Evolutionary conservation across 2,329 filamentous ascomycete species (phyloP).

Genomic region (Fusarium veterinarium): DNA sequence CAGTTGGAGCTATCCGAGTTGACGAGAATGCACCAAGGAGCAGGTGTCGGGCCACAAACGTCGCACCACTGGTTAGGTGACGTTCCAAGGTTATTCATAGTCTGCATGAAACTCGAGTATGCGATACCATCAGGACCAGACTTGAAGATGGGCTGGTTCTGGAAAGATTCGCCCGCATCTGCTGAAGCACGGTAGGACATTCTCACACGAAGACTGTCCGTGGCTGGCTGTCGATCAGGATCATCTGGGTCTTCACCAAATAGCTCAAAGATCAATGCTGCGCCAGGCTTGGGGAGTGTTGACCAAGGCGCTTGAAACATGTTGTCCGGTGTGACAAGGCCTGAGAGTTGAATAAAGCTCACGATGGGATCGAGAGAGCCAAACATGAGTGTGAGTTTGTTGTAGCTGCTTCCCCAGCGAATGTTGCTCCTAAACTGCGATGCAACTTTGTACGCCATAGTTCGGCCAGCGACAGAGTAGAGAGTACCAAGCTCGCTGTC

Average conservation of each 20-base stretch:
- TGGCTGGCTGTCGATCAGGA: slow-evolving; percentile 42
- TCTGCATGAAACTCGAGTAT: slow-evolving; percentile 53
- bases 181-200: slow-evolving; percentile 67
- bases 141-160: slow-evolving; percentile 55
- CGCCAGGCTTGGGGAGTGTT: slow-evolving; percentile 73
- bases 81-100: slow-evolving; percentile 53
- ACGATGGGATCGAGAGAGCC: slow-evolving; percentile 66
- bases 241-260: slow-evolving; percentile 46
- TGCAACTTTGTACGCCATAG: slow-evolving; percentile 59
- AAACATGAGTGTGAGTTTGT: slow-evolving; percentile 65
- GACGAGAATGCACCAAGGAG: slow-evolving; percentile 53
- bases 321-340: slow-evolving; percentile 62
- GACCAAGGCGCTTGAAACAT: slow-evolving; percentile 55
- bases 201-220: slow-evolving; percentile 61
- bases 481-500: slow-evolving; percentile 51
- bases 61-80: slow-evolving; percentile 57
- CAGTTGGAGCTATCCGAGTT: not conserved
- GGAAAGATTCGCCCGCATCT: slow-evolving; percentile 49
- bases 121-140: slow-evolving; percentile 51
- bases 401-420: slow-evolving; percentile 50
- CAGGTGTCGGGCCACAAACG: slow-evolving; percentile 50
- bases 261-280: slow-evolving; percentile 79
- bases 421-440: slow-evolving; percentile 57
- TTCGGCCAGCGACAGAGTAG: slow-evolving; percentile 64
- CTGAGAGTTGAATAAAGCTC: slow-evolving; percentile 63